Evolutionary conservation across 1,284 basidiomycete genomes (phyloP).

Genomic region (Trichosporon faecale): DNA sequence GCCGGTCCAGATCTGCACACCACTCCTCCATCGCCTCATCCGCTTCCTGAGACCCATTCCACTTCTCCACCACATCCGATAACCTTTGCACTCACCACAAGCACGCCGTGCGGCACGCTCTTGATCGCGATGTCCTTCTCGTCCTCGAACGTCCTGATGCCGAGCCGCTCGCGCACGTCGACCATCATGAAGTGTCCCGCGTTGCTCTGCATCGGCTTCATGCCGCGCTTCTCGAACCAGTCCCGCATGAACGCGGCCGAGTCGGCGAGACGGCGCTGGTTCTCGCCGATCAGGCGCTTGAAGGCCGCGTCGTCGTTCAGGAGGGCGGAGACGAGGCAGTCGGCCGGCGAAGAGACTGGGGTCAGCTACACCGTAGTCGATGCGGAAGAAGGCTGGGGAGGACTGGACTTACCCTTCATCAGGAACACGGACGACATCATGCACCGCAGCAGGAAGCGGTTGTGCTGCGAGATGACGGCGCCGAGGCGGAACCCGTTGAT

Average conservation of each 20-base stretch:
- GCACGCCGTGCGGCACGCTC: constrained; percentile 10
- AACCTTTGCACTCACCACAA: constrained; percentile 14
- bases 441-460: constrained; percentile 46
- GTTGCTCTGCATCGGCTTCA: constrained; percentile 39
- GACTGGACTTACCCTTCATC: constrained; percentile 37
- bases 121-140: constrained; percentile 16
- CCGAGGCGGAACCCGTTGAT: constrained; percentile 53
- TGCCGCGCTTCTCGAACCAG: constrained; percentile 45
- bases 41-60: background rate
- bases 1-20: too few relatives aligned
- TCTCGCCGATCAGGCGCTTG: constrained; percentile 34
- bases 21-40: too few relatives aligned
- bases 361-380: constrained; percentile 2
- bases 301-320: constrained; percentile 36
- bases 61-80: background rate
- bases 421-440: constrained; percentile 46
- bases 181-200: constrained; percentile 33
- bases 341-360: constrained; percentile 44
- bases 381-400: too few relatives aligned
- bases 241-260: constrained; percentile 35
- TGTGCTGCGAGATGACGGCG: constrained; percentile 50
- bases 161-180: constrained; percentile 14
- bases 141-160: constrained; percentile 17
- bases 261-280: constrained; percentile 36
- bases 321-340: constrained; percentile 44